Percentiles rank a stretch among this genome's conserved stretches.
These are phyloP conservation scores for Beauveria sp. DNA, from an alignment of 2,329 filamentous ascomycete species.

Conservation along the genomic window DNA sequence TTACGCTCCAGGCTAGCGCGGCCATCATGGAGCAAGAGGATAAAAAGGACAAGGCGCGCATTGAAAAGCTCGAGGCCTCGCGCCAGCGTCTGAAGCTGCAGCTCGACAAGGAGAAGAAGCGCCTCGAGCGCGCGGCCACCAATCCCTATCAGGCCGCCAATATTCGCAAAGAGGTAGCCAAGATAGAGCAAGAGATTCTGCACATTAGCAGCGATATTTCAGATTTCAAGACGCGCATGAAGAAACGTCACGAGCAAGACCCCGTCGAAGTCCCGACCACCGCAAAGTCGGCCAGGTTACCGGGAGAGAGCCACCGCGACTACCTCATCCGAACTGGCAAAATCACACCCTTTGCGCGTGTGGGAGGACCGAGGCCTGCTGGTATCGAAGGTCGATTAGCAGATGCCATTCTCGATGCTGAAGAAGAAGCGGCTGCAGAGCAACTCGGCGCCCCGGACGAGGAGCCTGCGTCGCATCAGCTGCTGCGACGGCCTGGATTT, in stretches of 20 bases:
- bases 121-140: constrained; percentile 34
- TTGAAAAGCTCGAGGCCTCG: constrained; percentile 47
- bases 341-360: constrained; percentile 88
- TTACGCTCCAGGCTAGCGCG: constrained; percentile 55
- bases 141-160: constrained; percentile 47
- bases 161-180: constrained; percentile 57
- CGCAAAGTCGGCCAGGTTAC: constrained; percentile 51
- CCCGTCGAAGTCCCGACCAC: constrained; percentile 35
- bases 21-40: constrained; percentile 56
- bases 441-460: constrained; percentile 33
- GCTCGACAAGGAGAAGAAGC: constrained; percentile 47
- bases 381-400: constrained; percentile 63
- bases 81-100: constrained; percentile 57
- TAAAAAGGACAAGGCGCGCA: constrained; percentile 54
- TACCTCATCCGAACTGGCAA: constrained; percentile 94
- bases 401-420: constrained; percentile 72
- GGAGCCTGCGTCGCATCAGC: constrained; percentile 59
- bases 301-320: constrained; percentile 77
- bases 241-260: constrained; percentile 57
- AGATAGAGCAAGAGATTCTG: constrained; percentile 57
- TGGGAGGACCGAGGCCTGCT: constrained; percentile 55
- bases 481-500: constrained; percentile 68
- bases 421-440: constrained; percentile 54
- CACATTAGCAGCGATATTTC: constrained; percentile 63
- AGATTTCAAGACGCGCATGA: constrained; percentile 76